Percentiles rank a stretch among this genome's conserved stretches.
Evolutionary conservation across 2,329 filamentous ascomycete species (phyloP).

Genomic region (Fusarium udum): DNA sequence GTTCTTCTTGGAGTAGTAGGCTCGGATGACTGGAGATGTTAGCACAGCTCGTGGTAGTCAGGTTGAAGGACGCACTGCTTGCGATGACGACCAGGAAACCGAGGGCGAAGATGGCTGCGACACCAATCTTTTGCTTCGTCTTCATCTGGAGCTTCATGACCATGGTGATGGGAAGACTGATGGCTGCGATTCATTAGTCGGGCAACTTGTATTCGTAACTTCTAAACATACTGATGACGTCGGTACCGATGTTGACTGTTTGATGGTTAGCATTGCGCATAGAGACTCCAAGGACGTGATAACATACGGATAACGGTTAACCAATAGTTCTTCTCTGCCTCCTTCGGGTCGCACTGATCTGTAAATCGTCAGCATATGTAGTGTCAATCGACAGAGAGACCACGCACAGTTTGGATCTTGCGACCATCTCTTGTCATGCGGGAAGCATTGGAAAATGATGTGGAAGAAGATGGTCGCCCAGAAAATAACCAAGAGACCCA

Average conservation of each 20-base stretch:
- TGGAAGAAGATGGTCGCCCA: constrained; percentile 51
- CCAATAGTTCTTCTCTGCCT: constrained; percentile 36
- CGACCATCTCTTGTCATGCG: constrained; percentile 47
- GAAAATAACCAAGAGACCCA: constrained; percentile 44
- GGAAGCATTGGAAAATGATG: constrained; percentile 52
- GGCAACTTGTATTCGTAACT: accelerated
- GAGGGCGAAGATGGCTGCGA: constrained; percentile 45
- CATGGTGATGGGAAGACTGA: constrained; percentile 49
- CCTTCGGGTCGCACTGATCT: constrained; percentile 35
- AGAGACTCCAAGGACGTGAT: accelerated
- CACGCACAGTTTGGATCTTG: constrained; percentile 38
- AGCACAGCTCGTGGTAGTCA: not conserved
- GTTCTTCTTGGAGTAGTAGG: constrained; percentile 47
- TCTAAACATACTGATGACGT: constrained; percentile 32
- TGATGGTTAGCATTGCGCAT: not conserved
- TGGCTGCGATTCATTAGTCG: constrained; percentile 33
- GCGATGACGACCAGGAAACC: constrained; percentile 47
- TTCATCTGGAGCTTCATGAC: constrained; percentile 49
- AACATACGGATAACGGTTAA: constrained; percentile 34
- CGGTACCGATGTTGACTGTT: constrained; percentile 35
- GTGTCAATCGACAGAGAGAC: accelerated
- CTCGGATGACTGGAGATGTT: constrained; percentile 43
- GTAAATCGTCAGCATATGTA: not conserved
- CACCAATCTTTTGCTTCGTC: constrained; percentile 46
- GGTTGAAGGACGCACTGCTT: constrained; percentile 34